Conservation (phyloP, 2,329 filamentous ascomycete genomes). For the Fusarium xyrophilum region DNA sequence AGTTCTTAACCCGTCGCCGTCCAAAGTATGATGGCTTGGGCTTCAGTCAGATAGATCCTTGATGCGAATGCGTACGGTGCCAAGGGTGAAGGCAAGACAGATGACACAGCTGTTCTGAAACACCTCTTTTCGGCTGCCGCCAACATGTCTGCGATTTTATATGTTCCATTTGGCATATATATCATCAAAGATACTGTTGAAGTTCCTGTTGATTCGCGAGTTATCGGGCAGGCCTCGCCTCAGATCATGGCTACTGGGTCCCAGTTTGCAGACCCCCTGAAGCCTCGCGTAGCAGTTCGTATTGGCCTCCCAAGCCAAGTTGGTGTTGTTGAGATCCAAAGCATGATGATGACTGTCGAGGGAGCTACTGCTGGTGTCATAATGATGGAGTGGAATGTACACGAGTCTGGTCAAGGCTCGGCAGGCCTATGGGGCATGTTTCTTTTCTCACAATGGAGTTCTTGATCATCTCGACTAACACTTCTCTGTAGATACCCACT, state of each 20-base stretch:
- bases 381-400: constrained; percentile 71
- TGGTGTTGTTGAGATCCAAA: constrained; percentile 67
- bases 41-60: too few species aligned
- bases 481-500: constrained; percentile 51
- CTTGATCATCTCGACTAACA: neutral
- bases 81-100: constrained; percentile 72
- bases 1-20: constrained; percentile 14
- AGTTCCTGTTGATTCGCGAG: constrained; percentile 52
- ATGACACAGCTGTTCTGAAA: constrained; percentile 58
- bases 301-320: constrained; percentile 63
- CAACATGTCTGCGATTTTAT: constrained; percentile 48
- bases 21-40: neutral
- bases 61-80: constrained; percentile 51
- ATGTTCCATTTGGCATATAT: constrained; percentile 55
- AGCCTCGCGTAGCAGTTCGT: constrained; percentile 63
- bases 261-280: constrained; percentile 57
- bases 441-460: rapidly evolving
- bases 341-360: constrained; percentile 67
- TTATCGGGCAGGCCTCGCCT: constrained; percentile 57
- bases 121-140: constrained; percentile 42
- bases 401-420: constrained; percentile 46
- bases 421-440: constrained; percentile 58
- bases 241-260: constrained; percentile 58
- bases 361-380: constrained; percentile 67
- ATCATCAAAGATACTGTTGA: constrained; percentile 54